Percentiles rank a stretch among this genome's conserved stretches.
phyloP scores from a whole-genome alignment of 2,329 filamentous ascomycete genomes.

The Aspergillus ochraceus region DNA sequence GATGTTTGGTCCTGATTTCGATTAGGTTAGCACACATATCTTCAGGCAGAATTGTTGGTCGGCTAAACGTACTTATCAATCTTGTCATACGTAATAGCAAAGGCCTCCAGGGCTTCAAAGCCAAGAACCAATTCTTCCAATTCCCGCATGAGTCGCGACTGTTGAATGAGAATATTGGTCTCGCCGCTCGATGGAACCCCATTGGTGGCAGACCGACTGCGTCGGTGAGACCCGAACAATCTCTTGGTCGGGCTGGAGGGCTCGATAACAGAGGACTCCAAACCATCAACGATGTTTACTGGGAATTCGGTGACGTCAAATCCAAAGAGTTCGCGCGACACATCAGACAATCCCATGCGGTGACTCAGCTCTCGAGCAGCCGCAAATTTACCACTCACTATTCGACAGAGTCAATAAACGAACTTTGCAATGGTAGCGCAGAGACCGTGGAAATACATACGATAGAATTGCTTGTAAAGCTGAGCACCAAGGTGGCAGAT shows the following conservation, averaged over 20 bases:
- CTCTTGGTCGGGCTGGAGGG: conserved; percentile 36
- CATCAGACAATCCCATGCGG: conserved; percentile 52
- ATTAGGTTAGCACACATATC: conserved; percentile 14
- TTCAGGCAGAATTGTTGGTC: not conserved
- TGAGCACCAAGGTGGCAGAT: conserved; percentile 68
- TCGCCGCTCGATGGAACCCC: conserved; percentile 24
- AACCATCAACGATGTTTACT: conserved; percentile 21
- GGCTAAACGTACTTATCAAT: conserved; percentile 39
- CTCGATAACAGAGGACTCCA: conserved; percentile 24
- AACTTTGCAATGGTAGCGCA: conserved; percentile 12
- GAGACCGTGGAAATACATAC: conserved; percentile 57
- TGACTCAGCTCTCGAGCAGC: conserved; percentile 57
- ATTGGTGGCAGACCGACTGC: conserved; percentile 27
- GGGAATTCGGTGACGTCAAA: conserved; percentile 36
- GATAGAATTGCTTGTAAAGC: conserved; percentile 79
- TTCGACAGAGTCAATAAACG: conserved; percentile 5
- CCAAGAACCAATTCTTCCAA: conserved; percentile 66
- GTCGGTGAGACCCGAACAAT: conserved; percentile 28
- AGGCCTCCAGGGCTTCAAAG: conserved; percentile 68
- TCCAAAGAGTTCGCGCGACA: conserved; percentile 42
- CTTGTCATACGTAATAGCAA: conserved; percentile 56
- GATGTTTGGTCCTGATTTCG: conserved; percentile 27
- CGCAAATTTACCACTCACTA: conserved; percentile 43
- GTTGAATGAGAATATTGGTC: conserved; percentile 31
- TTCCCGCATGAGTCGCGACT: conserved; percentile 66